Conservation (phyloP, 257 asterid species). For the Coffea eugenioides region DNA sequence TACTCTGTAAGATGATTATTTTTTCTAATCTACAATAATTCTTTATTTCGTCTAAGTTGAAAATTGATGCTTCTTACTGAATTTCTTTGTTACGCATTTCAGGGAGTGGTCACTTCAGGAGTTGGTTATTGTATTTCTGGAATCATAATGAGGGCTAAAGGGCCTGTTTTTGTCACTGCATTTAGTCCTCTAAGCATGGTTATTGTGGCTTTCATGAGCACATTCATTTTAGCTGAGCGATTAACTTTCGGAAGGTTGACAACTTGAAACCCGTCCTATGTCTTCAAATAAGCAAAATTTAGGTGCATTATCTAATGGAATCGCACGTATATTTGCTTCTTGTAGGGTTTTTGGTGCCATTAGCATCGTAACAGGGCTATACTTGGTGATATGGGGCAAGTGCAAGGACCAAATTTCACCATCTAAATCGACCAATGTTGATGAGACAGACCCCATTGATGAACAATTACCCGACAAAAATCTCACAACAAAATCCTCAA, state of each 20-base stretch:
- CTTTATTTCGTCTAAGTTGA: neutral
- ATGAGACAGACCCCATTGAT: conserved; percentile 12
- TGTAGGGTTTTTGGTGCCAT: conserved; percentile 28
- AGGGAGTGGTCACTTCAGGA: conserved; percentile 60
- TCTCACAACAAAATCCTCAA: conserved; percentile 5
- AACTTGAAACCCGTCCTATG: too few relatives aligned
- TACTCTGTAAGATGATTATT: conserved; percentile 46
- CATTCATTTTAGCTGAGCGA: conserved; percentile 38
- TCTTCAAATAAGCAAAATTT: neutral
- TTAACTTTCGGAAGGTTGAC: conserved; percentile 43
- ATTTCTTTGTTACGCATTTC: conserved; percentile 6
- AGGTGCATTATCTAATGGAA: neutral
- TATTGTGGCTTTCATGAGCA: conserved; percentile 45
- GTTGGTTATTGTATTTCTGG: conserved; percentile 48
- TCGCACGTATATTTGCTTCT: neutral
- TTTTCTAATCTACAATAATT: neutral
- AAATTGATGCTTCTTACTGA: neutral
- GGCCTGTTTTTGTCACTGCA: conserved; percentile 49
- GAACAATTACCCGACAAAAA: conserved; percentile 12
- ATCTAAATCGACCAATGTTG: conserved; percentile 7
- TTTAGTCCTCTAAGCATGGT: conserved; percentile 50
- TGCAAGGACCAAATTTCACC: conserved; percentile 16
- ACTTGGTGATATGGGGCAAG: conserved; percentile 47
- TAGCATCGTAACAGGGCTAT: conserved; percentile 36
- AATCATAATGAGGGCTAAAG: conserved; percentile 40